These are phyloP conservation scores for Diaporthe helianthi DNA, from an alignment of 2,329 filamentous ascomycete species.

Conservation along the genomic window DNA sequence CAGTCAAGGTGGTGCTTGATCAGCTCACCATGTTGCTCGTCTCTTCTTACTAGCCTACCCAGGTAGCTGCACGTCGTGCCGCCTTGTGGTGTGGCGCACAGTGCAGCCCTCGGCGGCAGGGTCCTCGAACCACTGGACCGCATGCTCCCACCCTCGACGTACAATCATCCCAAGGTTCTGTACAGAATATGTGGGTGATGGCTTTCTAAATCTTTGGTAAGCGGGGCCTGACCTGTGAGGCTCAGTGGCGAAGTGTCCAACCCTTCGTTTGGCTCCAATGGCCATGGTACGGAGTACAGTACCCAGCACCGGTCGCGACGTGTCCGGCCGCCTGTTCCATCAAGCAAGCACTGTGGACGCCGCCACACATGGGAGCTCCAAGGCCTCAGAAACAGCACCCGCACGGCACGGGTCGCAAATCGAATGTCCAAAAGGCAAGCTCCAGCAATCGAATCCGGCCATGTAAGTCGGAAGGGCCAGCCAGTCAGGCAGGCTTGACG, in stretches of 20 bases:
- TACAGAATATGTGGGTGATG: conserved; percentile 2
- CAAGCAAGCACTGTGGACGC: no score
- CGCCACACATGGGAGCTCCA: neutral
- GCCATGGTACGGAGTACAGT: neutral
- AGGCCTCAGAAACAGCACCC: neutral
- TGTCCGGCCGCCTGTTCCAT: neutral
- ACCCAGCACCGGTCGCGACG: neutral
- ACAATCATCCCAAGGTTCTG: conserved; percentile 9
- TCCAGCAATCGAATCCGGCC: neutral
- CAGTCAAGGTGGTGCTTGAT: conserved; percentile 30
- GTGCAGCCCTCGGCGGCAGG: conserved; percentile 27
- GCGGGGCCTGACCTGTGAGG: conserved; percentile 11
- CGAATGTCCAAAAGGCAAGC: neutral
- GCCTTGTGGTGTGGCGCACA: conserved; percentile 22
- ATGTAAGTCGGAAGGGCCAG: neutral
- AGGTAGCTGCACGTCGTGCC: conserved; percentile 28
- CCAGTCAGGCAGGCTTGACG: neutral
- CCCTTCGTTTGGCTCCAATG: neutral
- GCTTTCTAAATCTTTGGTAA: conserved; percentile 28
- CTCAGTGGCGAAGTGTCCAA: neutral
- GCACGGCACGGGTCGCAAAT: conserved; percentile 8
- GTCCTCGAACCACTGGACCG: neutral
- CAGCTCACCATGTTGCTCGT: conserved; percentile 27
- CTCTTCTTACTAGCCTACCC: conserved; percentile 29
- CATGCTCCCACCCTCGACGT: conserved; percentile 17